A percentile compares a stretch with the other conserved stretches of the same genome.
Evolutionary conservation across 805 yeast species (phyloP).

Genomic region (Clavispora fructus): DNA sequence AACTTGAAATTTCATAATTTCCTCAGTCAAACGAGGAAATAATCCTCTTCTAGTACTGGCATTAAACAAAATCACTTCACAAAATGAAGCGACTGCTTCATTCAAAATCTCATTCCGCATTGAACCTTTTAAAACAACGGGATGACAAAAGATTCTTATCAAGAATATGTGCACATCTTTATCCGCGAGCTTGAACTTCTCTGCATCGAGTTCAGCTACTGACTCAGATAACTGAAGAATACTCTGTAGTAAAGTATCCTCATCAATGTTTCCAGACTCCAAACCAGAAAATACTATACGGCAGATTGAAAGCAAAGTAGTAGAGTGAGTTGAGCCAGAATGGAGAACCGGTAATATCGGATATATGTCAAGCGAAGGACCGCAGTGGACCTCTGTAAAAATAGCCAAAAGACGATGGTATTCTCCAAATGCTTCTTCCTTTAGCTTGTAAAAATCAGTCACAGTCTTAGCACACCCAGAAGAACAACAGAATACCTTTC

Average conservation of each 20-base stretch:
- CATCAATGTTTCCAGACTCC: conserved; percentile 1
- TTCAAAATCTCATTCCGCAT: conserved; percentile 21
- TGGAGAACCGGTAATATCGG: conserved; percentile 8
- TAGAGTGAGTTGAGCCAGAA: conserved; percentile 18
- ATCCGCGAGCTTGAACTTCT: conserved; percentile 61
- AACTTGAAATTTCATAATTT: conserved; percentile 42
- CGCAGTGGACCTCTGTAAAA: conserved; percentile 9
- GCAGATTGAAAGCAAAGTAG: conserved; percentile 22
- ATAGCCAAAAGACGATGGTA: conserved; percentile 14
- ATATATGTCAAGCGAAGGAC: background rate
- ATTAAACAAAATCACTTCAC: conserved; percentile 40
- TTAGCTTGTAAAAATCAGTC: conserved; percentile 37
- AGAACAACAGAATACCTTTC: conserved; percentile 16
- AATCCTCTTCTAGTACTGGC: conserved; percentile 63
- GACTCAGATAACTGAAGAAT: conserved; percentile 36
- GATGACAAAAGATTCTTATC: conserved; percentile 46
- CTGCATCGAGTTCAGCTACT: conserved; percentile 56
- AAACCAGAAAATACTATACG: conserved; percentile 7
- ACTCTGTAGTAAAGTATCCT: conserved; percentile 5
- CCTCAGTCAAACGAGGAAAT: conserved; percentile 52
- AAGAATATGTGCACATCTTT: conserved; percentile 54
- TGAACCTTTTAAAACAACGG: conserved; percentile 35
- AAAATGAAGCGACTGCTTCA: conserved; percentile 26
- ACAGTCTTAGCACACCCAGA: conserved; percentile 18
- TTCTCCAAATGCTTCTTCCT: conserved; percentile 34